These are phyloP conservation scores for Zoysia japonica DNA, from an alignment of 176 grass and related monocot species.

Conservation along the genomic window DNA sequence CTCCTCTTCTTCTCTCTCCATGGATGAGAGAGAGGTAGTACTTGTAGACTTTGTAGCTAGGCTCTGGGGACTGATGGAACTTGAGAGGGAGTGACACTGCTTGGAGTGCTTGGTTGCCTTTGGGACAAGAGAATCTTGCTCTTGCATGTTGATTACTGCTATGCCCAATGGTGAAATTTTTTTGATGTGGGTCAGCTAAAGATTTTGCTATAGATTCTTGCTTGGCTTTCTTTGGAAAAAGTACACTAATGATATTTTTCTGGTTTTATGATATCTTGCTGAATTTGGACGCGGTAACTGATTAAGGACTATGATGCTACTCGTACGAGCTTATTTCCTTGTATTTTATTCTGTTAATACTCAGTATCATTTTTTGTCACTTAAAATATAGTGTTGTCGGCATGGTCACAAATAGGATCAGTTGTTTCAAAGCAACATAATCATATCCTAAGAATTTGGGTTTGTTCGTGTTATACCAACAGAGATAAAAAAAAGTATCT, in stretches of 20 bases:
- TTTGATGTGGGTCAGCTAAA: slow-evolving; percentile 21
- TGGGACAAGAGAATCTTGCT: slow-evolving; percentile 55
- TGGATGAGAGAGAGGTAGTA: not conserved
- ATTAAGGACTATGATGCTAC: not conserved
- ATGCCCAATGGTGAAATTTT: slow-evolving; percentile 28
- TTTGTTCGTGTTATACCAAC: not conserved
- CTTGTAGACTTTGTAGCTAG: slow-evolving; percentile 39
- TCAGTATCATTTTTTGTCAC: not conserved
- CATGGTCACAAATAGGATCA: not conserved
- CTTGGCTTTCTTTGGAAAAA: not conserved
- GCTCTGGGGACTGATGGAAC: slow-evolving; percentile 51
- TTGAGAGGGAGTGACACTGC: slow-evolving; percentile 42
- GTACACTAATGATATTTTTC: not conserved
- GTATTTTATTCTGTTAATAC: not conserved
- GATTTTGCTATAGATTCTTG: slow-evolving; percentile 24
- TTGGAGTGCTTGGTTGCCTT: slow-evolving; percentile 45
- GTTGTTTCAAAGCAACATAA: not conserved
- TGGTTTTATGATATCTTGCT: slow-evolving; percentile 7
- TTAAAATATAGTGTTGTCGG: not conserved
- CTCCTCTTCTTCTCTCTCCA: not conserved
- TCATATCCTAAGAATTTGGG: slow-evolving; percentile 3
- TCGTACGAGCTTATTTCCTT: not conserved
- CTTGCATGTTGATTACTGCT: slow-evolving; percentile 31
- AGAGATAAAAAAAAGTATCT: not conserved
- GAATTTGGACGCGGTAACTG: not conserved